These are phyloP conservation scores for Pholiota molesta DNA, from an alignment of 768 basidiomycete species.

Conservation along the genomic window DNA sequence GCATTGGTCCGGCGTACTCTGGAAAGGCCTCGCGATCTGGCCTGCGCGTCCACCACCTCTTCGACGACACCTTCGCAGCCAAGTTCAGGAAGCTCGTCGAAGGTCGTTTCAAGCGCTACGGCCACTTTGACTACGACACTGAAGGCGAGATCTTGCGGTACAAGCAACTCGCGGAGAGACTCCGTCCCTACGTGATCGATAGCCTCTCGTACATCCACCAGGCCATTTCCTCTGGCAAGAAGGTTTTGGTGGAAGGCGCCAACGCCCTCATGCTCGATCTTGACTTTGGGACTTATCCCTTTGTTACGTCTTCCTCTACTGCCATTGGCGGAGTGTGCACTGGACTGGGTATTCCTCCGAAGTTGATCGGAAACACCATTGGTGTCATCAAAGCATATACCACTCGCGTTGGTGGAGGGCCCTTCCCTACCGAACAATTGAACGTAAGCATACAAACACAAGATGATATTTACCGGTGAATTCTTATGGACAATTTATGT, in stretches of 20 bases:
- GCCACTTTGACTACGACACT: slow-evolving; percentile 97
- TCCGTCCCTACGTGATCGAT: slow-evolving; percentile 90
- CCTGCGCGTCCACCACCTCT: slow-evolving; percentile 94
- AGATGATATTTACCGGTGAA: not conserved
- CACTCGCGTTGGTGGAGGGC: slow-evolving; percentile 97
- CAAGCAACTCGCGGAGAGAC: slow-evolving; percentile 83
- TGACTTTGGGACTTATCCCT: slow-evolving; percentile 98
- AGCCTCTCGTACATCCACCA: slow-evolving; percentile 84
- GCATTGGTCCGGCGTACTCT: slow-evolving; percentile 98
- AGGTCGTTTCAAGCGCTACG: slow-evolving; percentile 97
- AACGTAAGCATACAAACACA: slow-evolving; percentile 54
- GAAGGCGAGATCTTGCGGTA: slow-evolving; percentile 94
- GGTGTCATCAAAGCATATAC: slow-evolving; percentile 99
- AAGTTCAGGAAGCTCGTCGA: slow-evolving; percentile 97
- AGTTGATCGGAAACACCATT: slow-evolving; percentile 80
- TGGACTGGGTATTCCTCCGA: slow-evolving; percentile 95
- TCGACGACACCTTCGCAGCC: slow-evolving; percentile 82
- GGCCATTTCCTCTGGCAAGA: slow-evolving; percentile 75
- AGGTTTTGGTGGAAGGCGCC: slow-evolving; percentile 92
- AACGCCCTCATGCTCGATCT: slow-evolving; percentile 99
- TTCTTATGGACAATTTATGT: slow-evolving; percentile 3
- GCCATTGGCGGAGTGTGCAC: slow-evolving; percentile 95
- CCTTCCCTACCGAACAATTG: slow-evolving; percentile 95
- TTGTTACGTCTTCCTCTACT: slow-evolving; percentile 93
- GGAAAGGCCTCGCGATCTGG: slow-evolving; percentile 97